Percentiles rank a stretch among this genome's conserved stretches.
Evolutionary conservation across 1,284 basidiomycete species (phyloP).

Genomic region (Rhodotorula glutinis): DNA sequence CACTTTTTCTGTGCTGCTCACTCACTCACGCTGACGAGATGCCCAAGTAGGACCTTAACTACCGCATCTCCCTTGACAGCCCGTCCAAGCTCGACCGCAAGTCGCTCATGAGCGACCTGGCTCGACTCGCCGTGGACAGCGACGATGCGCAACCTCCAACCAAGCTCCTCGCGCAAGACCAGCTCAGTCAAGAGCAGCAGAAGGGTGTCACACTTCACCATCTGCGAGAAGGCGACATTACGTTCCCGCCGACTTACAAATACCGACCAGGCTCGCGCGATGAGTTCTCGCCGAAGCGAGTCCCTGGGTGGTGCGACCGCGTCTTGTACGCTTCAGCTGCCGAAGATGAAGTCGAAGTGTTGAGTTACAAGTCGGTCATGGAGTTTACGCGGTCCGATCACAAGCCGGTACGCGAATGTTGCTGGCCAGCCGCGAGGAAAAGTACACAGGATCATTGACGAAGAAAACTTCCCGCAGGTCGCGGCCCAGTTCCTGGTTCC

Average conservation of each 20-base stretch:
- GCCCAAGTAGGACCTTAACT: conserved; percentile 73
- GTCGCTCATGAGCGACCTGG: conserved; percentile 46
- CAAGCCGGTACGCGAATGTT: conserved; percentile 26
- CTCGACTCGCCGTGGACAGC: conserved; percentile 17
- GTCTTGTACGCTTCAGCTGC: conserved; percentile 80
- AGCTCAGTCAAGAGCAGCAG: conserved; percentile 62
- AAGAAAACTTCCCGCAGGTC: conserved; percentile 76
- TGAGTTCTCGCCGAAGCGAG: conserved; percentile 66
- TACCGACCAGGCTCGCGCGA: conserved; percentile 73
- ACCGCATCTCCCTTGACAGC: conserved; percentile 64
- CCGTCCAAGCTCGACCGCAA: conserved; percentile 2
- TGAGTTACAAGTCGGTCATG: conserved; percentile 20
- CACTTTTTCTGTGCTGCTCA: background rate
- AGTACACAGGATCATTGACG: no score
- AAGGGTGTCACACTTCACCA: conserved; percentile 59
- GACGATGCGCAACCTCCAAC: background rate
- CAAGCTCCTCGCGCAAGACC: conserved; percentile 70
- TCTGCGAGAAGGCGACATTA: conserved; percentile 75
- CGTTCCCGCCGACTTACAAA: conserved; percentile 85
- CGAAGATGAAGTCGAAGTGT: conserved; percentile 22
- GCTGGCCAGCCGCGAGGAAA: background rate
- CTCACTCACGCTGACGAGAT: conserved; percentile 62
- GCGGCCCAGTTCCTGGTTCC: conserved; percentile 70
- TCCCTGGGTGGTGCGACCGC: conserved; percentile 92
- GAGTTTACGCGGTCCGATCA: conserved; percentile 28